phyloP scores from a whole-genome alignment of 2,329 filamentous ascomycete species.

The Pezicula neosporulosa region DNA sequence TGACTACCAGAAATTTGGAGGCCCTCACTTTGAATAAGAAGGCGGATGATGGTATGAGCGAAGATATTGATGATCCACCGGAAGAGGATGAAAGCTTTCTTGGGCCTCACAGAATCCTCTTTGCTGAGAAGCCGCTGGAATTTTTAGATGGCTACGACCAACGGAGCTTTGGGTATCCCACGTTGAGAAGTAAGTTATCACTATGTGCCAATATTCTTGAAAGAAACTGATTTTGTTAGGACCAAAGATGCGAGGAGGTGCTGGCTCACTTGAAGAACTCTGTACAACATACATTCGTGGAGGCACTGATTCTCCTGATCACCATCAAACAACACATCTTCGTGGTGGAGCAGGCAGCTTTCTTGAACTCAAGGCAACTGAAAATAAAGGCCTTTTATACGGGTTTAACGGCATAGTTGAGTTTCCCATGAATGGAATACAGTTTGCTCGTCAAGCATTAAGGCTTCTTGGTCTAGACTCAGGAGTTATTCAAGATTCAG shows the following conservation, averaged over 20 bases:
- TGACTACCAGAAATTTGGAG: conserved; percentile 22
- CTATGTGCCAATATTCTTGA: background rate
- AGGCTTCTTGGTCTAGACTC: too few relatives aligned
- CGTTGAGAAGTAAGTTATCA: conserved; percentile 20
- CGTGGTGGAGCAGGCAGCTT: too few relatives aligned
- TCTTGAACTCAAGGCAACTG: too few relatives aligned
- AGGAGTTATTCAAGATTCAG: too few relatives aligned
- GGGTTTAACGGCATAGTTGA: too few relatives aligned
- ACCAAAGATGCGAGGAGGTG: background rate
- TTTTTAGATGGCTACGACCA: conserved; percentile 26
- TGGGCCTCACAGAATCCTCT: conserved; percentile 16
- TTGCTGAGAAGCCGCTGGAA: conserved; percentile 22
- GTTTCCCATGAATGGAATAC: too few relatives aligned
- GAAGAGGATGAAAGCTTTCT: conserved; percentile 9
- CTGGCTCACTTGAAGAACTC: background rate
- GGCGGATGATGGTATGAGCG: background rate
- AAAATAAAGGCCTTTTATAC: too few relatives aligned
- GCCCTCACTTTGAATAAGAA: conserved; percentile 2
- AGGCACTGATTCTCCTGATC: too few relatives aligned
- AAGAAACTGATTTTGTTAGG: background rate
- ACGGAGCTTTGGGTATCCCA: conserved; percentile 21
- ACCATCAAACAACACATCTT: too few relatives aligned
- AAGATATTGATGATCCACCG: conserved; percentile 12
- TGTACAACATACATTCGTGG: too few relatives aligned
- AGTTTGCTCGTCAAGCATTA: too few relatives aligned